Base-by-base conservation (phyloP, 306 rosid genomes). In the Citrullus mucosospermus region DNA sequence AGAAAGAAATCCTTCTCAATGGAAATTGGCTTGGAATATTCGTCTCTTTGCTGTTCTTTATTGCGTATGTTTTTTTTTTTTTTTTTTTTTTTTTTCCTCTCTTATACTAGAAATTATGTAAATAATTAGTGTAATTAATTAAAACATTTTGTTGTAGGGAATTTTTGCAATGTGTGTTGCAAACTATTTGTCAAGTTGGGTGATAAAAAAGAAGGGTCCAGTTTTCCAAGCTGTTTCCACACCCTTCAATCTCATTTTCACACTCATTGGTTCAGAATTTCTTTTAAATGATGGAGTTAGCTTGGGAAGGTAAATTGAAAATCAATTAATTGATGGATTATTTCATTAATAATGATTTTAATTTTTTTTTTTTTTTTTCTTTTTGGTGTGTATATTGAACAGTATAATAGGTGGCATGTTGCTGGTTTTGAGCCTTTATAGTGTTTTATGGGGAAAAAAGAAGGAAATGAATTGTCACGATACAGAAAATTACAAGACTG, bases 391-490 rank as follows among this genome's bases (percentile, higher is more conserved):
- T 57, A 30, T 60, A 39, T 9, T 36, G 39, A 11, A 32, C 87
- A 91, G 98, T 56, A n/a, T 87, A 41, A 65, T 93, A 53, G 96
- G 96, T 17, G 91, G 90, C 25, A 7, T 83, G 6, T 51, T 82
- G 25, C 51, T 89, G 88, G 89, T 88, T 74, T 60, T 88, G 65
- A 93, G 94, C 78, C 88, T 93, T 34, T 93, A 89, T 76, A 83
- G 86, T 50, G 93, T 93, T 74, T 67, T 93, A 76, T 91, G 98
- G 96, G 98, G 89, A n/a, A 91, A 93, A 77, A 86, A 82, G 34
- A 91, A 81, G 83, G 98, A 93, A 66, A 65, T 83, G 65, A 53
- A 76, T 67, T 46, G 20, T 0, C 81, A 73, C 38, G 43, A 78
- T 55, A 28, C 63, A 34, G 78, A 82, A 0, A 65, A 71, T 22